Evolutionary conservation across 2,329 filamentous ascomycete species (phyloP), one percentile per base, ranked within the genome.

Genomic region (Amylocarpus encephaloides): DNA sequence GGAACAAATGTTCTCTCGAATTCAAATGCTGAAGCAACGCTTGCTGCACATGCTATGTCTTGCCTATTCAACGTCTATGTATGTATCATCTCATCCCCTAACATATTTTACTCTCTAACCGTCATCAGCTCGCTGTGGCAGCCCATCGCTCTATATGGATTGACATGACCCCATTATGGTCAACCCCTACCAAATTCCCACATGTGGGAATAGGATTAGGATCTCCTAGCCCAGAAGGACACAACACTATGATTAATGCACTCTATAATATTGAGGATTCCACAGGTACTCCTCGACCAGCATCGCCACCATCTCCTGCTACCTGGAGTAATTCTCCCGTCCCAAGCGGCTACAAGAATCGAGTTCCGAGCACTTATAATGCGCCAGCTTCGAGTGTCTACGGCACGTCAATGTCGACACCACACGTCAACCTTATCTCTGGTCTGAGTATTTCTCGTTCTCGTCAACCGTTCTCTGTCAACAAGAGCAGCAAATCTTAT

Each of bases 1-100:
- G 54, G 55, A 7, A 56, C 49, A n/a, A 51, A 50, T 2, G 32
- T 56, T 26, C 46, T 64, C 19, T 50, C 50, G 18, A 42, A 61
- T 44, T 46, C 55, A 13, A 51, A 50, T 6, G 50, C 58, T 7
- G 30, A 49, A 36, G 41, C 47, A 11, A 56, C 50, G 1, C 52
- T 54, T 18, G 59, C 42, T 40, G 75, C 75, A 1, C 85, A 90
- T 60, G 56, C 72, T 6, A 71, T 77, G 42, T 76, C 80, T 58
- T 70, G 77, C 0, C 57, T 71, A 2, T 70, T 83, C 43, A 76
- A 78, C 59, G 46, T 73, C 18, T 66, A 80, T 54, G 78, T 84
- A 70, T 70, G 78, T 68, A 35, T 2, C 19, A 34, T 33, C 1
- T 26, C 34, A 22, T 13, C 43, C 9, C 13, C 15, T 18, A n/a